A percentile compares a stretch with the other conserved stretches of the same genome.
Conservation (phyloP, 805 yeast species). For the Candida manassasensis region DNA sequence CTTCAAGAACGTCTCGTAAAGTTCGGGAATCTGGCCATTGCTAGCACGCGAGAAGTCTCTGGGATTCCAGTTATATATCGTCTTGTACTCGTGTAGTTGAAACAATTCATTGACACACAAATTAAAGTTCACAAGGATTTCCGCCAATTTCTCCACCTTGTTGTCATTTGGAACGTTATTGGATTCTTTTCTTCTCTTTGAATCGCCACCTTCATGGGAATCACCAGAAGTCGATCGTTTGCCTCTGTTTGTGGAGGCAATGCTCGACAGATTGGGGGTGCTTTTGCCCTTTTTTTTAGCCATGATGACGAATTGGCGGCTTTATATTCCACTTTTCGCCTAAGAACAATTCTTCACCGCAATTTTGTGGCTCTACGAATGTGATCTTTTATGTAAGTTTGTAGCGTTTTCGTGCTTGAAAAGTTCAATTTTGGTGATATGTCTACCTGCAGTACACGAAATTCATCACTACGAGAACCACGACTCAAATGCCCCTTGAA, state of each 20-base stretch:
- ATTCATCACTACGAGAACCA: too few relatives aligned
- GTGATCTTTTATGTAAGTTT: too few relatives aligned
- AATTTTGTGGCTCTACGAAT: too few relatives aligned
- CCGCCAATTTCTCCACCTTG: slow-evolving; percentile 29
- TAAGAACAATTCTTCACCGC: too few relatives aligned
- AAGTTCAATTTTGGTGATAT: too few relatives aligned
- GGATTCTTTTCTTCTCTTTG: slow-evolving; percentile 19
- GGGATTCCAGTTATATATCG: slow-evolving; percentile 62
- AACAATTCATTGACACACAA: slow-evolving; percentile 55
- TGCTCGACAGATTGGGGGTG: background rate
- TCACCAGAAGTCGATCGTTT: slow-evolving; percentile 1
- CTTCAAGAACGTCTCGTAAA: slow-evolving; percentile 26
- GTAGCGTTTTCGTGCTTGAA: too few relatives aligned
- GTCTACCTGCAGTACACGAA: too few relatives aligned
- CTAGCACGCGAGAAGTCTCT: slow-evolving; percentile 25
- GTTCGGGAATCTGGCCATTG: slow-evolving; percentile 26
- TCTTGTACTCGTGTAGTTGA: slow-evolving; percentile 57
- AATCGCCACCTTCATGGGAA: background rate
- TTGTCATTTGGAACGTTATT: slow-evolving; percentile 2
- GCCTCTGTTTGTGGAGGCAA: slow-evolving; percentile 9
- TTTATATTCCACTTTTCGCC: too few relatives aligned
- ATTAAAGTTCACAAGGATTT: slow-evolving; percentile 43
- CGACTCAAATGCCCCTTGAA: too few relatives aligned
- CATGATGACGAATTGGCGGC: too few relatives aligned
- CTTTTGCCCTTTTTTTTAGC: slow-evolving; percentile 6